phyloP scores from a whole-genome alignment of 2,329 filamentous ascomycete species.

The Akanthomyces muscarius region DNA sequence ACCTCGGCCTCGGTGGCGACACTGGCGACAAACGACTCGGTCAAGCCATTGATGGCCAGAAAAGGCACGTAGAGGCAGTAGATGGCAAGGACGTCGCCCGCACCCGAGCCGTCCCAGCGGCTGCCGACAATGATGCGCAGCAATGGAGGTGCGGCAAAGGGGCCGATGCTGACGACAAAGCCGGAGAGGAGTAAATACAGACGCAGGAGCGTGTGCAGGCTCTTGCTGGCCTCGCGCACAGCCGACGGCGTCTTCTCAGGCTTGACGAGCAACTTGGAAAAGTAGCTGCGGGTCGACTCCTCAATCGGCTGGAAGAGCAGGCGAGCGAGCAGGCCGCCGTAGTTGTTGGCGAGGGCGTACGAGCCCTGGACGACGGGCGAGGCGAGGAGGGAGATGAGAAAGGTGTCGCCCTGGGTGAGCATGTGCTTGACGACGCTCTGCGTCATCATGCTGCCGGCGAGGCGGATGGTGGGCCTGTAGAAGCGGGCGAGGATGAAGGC shows the following conservation, averaged over 20 bases:
- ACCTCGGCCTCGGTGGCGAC: slow-evolving; percentile 75
- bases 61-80: slow-evolving; percentile 95
- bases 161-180: slow-evolving; percentile 65
- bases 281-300: slow-evolving; percentile 86
- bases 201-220: slow-evolving; percentile 62
- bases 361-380: slow-evolving; percentile 78
- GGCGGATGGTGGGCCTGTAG: slow-evolving; percentile 63
- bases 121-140: slow-evolving; percentile 72
- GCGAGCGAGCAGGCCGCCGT: slow-evolving; percentile 81
- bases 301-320: slow-evolving; percentile 93
- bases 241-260: slow-evolving; percentile 24
- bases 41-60: slow-evolving; percentile 84
- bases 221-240: slow-evolving; percentile 41
- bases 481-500: slow-evolving; percentile 59
- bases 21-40: slow-evolving; percentile 88
- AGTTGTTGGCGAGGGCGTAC: slow-evolving; percentile 92
- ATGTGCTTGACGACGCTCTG: slow-evolving; percentile 90
- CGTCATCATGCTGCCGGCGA: slow-evolving; percentile 78
- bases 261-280: slow-evolving; percentile 68
- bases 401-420: slow-evolving; percentile 88
- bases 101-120: slow-evolving; percentile 70
- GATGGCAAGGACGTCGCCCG: slow-evolving; percentile 66
- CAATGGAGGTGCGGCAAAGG: slow-evolving; percentile 67
- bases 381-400: slow-evolving; percentile 77
- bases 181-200: slow-evolving; percentile 72